Conservation (phyloP, 331 rosid genomes). For the Pyrus hybrid region DNA sequence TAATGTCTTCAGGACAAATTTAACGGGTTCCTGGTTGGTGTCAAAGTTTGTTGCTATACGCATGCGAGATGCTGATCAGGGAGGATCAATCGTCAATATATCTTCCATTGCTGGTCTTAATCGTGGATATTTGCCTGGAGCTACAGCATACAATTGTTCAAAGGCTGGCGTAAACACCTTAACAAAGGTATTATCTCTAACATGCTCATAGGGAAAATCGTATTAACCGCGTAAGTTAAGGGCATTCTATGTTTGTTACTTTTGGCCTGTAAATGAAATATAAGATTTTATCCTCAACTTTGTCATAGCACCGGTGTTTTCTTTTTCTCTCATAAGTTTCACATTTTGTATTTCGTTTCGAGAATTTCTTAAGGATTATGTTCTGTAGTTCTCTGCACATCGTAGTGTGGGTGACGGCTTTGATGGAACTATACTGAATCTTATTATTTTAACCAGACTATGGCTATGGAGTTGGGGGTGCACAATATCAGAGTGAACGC, state of each 20-base stretch:
- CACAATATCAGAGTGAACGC: slow-evolving; percentile 73
- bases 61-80: slow-evolving; percentile 37
- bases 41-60: slow-evolving; percentile 52
- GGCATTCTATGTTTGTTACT: not conserved
- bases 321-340: too few relatives aligned
- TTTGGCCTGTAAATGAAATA: not conserved
- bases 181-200: slow-evolving; percentile 44
- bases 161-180: slow-evolving; percentile 45
- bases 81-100: too few relatives aligned
- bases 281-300: not conserved
- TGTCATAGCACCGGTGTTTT: too few relatives aligned
- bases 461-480: slow-evolving; percentile 65
- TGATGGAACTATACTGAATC: too few relatives aligned
- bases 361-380: too few relatives aligned
- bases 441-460: too few relatives aligned
- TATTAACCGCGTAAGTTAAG: too few relatives aligned
- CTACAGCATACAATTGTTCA: slow-evolving; percentile 48
- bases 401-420: too few relatives aligned
- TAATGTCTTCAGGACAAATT: slow-evolving; percentile 41
- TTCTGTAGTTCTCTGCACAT: too few relatives aligned
- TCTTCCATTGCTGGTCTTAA: not conserved
- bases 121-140: slow-evolving; percentile 58
- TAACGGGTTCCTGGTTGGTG: slow-evolving; percentile 73
- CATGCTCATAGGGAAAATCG: not conserved
- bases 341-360: too few relatives aligned